These are phyloP conservation scores for Thamnidium elegans DNA, from an alignment of 192 early-diverging fungal species.

Conservation along the genomic window DNA sequence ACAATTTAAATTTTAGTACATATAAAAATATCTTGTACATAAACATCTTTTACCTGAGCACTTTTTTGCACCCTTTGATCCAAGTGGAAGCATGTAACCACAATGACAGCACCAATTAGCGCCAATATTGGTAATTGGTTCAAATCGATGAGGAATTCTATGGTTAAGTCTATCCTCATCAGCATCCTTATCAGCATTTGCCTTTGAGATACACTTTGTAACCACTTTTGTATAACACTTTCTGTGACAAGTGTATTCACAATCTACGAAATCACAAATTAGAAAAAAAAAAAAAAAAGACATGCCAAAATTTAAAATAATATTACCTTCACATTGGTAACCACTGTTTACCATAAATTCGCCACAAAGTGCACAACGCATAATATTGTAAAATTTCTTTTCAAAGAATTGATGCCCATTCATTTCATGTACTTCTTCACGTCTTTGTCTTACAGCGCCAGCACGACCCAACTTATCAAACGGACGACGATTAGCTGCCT, in stretches of 20 bases:
- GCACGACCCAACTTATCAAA: constrained; percentile 69
- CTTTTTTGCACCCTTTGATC: constrained; percentile 57
- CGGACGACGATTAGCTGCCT: constrained; percentile 49
- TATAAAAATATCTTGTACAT: neutral
- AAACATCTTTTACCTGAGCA: constrained; percentile 43
- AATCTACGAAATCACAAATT: constrained; percentile 52
- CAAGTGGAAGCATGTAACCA: constrained; percentile 91
- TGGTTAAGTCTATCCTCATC: constrained; percentile 80
- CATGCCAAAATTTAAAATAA: neutral
- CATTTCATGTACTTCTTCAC: constrained; percentile 82
- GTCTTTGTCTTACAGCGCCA: constrained; percentile 71
- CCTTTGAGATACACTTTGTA: constrained; percentile 83
- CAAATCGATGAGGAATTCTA: constrained; percentile 95
- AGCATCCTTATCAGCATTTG: constrained; percentile 56
- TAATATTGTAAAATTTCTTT: constrained; percentile 91
- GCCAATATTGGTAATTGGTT: constrained; percentile 75
- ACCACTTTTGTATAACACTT: constrained; percentile 84
- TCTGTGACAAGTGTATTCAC: constrained; percentile 92
- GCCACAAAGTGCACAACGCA: constrained; percentile 95
- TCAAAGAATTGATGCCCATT: constrained; percentile 94
- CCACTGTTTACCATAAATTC: constrained; percentile 92
- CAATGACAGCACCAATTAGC: constrained; percentile 98
- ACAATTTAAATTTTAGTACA: constrained; percentile 1
- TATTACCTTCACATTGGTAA: constrained; percentile 86
- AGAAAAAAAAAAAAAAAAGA: constrained; percentile 1